Evolutionary conservation across 139 green algal genomes (phyloP), one percentile per base, ranked within the genome.

Genomic region (Chlamydomonas sphaeroides): DNA sequence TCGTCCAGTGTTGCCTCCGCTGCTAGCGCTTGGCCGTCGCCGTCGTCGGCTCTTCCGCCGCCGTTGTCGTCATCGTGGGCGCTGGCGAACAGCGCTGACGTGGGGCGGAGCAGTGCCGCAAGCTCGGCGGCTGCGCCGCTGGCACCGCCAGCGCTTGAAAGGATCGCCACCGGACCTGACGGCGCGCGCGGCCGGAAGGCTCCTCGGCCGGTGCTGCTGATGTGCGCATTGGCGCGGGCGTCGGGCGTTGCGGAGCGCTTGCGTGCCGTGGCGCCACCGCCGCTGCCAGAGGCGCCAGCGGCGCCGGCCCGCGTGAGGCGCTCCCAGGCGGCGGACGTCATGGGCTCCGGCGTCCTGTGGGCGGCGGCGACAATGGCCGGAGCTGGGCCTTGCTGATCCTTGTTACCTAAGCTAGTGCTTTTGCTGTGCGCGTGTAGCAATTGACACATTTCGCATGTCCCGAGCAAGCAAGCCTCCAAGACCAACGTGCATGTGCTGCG

Each of bases 291-390:
- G 66, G 17, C 53, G 53, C 53, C 53, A 5, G 17, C 53, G 53
- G 53, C 20, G 53, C 21, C 53, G n/a, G 1, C 36, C 7, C 3
- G 7, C 25, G 61, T 20, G 28, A 33, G 14, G 33, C 10, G 7
- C 21, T 36, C 18, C 63, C 72, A 68, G 35, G 56, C 56, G 21
- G 72, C 56, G 5, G 38, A 35, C 17, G 74, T 80, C 39, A 41
- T 59, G 39, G 74, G 74, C 59, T 80, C 74, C 21, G 74, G 74
- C 14, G 74, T 80, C 32, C 74, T 80, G 74, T 32, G 65, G 38
- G n/a, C n/a, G n/a, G n/a, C n/a, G n/a, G n/a, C n/a, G n/a, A n/a
- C n/a, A n/a, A n/a, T n/a, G n/a, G n/a, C n/a, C n/a, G n/a, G n/a
- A n/a, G n/a, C n/a, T n/a, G n/a, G n/a, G n/a, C n/a, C n/a, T n/a